phyloP scores from a whole-genome alignment of 208 protist species.

The Naegleria fowleri region DNA sequence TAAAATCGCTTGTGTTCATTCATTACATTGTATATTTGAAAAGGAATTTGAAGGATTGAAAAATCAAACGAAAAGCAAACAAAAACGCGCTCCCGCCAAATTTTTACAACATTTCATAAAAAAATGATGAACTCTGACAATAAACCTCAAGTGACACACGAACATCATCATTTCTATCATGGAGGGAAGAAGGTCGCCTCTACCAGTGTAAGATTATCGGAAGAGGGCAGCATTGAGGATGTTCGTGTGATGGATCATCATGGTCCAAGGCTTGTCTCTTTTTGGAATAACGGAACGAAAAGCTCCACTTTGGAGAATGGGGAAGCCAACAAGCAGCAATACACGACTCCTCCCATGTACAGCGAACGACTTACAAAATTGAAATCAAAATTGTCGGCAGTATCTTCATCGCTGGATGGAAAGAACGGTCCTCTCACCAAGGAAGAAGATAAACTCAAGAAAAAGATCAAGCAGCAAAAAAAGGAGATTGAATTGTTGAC shows the following conservation, averaged over 20 bases:
- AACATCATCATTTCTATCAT: background rate
- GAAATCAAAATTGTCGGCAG: background rate
- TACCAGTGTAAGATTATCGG: background rate
- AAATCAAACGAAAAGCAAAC: too few relatives aligned
- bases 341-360: too few relatives aligned
- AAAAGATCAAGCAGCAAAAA: background rate
- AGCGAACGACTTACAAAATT: background rate
- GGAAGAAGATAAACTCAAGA: background rate
- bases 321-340: too few relatives aligned
- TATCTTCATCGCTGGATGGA: background rate
- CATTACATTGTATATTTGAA: too few relatives aligned
- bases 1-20: too few relatives aligned
- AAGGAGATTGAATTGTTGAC: background rate
- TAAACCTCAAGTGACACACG: background rate
- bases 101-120: background rate
- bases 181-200: background rate
- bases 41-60: too few relatives aligned
- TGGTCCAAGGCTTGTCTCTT: background rate
- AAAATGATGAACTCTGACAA: background rate
- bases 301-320: background rate
- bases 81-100: background rate
- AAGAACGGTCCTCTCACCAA: background rate
- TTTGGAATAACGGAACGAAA: background rate
- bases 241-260: background rate
- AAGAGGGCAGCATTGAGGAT: background rate